Conservation (phyloP, 2,329 filamentous ascomycete species). For the Penicillium italicum region DNA sequence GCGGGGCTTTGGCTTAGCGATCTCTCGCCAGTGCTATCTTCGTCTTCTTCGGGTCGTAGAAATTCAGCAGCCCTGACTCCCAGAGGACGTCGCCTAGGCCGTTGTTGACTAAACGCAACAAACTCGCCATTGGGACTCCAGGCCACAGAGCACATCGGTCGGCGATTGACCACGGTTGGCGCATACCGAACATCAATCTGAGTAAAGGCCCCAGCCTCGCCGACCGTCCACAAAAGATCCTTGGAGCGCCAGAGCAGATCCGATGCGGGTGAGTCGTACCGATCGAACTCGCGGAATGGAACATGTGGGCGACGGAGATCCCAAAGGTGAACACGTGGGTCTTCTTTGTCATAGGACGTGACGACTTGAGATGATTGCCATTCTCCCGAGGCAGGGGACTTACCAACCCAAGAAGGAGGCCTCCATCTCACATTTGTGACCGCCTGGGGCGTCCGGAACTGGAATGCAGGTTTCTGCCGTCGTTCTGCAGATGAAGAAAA, state of each 20-base stretch:
- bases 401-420: constrained; percentile 55
- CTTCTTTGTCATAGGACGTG: constrained; percentile 60
- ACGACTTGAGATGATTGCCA: constrained; percentile 62
- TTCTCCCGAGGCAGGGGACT: constrained; percentile 49
- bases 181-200: constrained; percentile 61
- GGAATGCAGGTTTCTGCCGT: constrained; percentile 57
- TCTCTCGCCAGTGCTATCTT: constrained; percentile 47
- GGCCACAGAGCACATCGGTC: constrained; percentile 54
- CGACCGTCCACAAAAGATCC: constrained; percentile 63
- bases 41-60: constrained; percentile 41
- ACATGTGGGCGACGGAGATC: constrained; percentile 60
- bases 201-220: constrained; percentile 58
- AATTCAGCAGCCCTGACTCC: constrained; percentile 42
- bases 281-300: constrained; percentile 60
- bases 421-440: constrained; percentile 62
- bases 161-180: constrained; percentile 56
- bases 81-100: constrained; percentile 43
- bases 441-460: constrained; percentile 59
- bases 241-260: constrained; percentile 63
- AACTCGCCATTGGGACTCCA: constrained; percentile 58
- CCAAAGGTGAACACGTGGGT: constrained; percentile 61
- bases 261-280: constrained; percentile 53
- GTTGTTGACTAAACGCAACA: constrained; percentile 52
- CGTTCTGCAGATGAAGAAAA: constrained; percentile 54
- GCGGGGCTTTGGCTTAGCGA: constrained; percentile 50